Percentiles rank a stretch among this genome's conserved stretches.
Evolutionary conservation across 1,284 basidiomycete genomes (phyloP).

Genomic region (Tilletia horrida): DNA sequence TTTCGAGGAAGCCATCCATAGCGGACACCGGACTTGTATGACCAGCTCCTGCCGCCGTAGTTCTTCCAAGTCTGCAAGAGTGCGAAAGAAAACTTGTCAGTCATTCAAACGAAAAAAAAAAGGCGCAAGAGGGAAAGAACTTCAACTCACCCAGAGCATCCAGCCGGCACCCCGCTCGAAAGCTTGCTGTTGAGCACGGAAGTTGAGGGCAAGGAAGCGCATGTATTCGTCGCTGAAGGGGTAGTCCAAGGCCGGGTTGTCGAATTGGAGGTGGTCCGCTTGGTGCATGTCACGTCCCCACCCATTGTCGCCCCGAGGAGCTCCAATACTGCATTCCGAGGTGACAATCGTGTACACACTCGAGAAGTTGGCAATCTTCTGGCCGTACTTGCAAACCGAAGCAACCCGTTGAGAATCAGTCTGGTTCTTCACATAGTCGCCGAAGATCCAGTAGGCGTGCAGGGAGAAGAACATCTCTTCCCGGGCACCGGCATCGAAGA

Average conservation of each 20-base stretch:
- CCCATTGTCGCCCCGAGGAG: constrained; percentile 4
- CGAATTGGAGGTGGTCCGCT: constrained; percentile 3
- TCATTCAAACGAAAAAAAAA: not conserved
- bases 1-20: constrained; percentile 41
- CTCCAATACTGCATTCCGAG: constrained; percentile 2
- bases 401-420: constrained; percentile 12
- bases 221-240: constrained; percentile 16
- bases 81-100: not conserved
- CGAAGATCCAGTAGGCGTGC: constrained; percentile 29
- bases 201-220: constrained; percentile 16
- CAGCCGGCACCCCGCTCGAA: constrained; percentile 55
- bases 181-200: constrained; percentile 16
- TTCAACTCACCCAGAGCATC: constrained; percentile 69
- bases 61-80: constrained; percentile 50
- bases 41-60: constrained; percentile 48
- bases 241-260: constrained; percentile 8
- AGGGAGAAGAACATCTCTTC: constrained; percentile 40
- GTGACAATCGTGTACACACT: constrained; percentile 3
- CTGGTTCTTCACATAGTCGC: not conserved
- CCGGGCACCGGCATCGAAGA: constrained; percentile 36
- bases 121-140: not conserved
- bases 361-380: constrained; percentile 10
- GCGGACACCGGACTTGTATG: constrained; percentile 50
- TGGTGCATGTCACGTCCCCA: constrained; percentile 16
- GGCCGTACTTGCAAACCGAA: not conserved